Base-by-base conservation (phyloP, 768 basidiomycete species). In the Xerocomellus intermedius region DNA sequence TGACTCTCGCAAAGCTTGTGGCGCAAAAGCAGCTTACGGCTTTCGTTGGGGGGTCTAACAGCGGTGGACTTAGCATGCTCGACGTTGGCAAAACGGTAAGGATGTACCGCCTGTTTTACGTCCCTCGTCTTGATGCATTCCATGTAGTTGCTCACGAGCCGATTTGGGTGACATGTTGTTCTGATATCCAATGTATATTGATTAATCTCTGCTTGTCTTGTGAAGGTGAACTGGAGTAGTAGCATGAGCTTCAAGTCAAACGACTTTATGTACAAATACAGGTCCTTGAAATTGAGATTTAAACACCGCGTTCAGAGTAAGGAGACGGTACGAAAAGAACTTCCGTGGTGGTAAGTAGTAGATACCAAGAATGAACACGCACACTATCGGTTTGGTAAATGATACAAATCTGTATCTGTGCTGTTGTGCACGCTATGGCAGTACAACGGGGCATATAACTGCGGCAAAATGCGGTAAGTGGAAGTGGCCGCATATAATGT, bases 1-100 rank as follows among this genome's bases (percentile, higher is more conserved):
- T 87, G 83, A 93, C 87, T 0, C 82, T 90, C 54, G 85, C 91
- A 82, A 93, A 94, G 74, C 75, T 94, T 38, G 65, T 93, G 42
- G 82, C 91, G 6, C 84, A 89, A 65, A 85, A 87, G 70, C 62
- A 77, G 77, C 59, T 74, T 69, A 28, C 67, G 4, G 5, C 42
- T 38, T 57, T 73, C 1, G 74, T 70, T 17, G 87, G 85, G 4
- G 87, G 89, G 0, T 74, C 81, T 14, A 80, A 83, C 65, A 89
- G 88, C 21, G 87, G 89, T 38, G 89, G 90, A 1, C 67, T 94
- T 39, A 66, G 84, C 39, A 66, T 79, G 13, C 63, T 94, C 50
- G 74, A 85, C 75, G 64, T 80, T 39, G 71, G 65, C 0, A 16
- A 33, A 45, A 28, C 91, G 66, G 89, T 89, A 52, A 59, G 66